These are phyloP conservation scores for Coemansia sp. DNA, from an alignment of 192 early-diverging fungal genomes.

Conservation along the genomic window DNA sequence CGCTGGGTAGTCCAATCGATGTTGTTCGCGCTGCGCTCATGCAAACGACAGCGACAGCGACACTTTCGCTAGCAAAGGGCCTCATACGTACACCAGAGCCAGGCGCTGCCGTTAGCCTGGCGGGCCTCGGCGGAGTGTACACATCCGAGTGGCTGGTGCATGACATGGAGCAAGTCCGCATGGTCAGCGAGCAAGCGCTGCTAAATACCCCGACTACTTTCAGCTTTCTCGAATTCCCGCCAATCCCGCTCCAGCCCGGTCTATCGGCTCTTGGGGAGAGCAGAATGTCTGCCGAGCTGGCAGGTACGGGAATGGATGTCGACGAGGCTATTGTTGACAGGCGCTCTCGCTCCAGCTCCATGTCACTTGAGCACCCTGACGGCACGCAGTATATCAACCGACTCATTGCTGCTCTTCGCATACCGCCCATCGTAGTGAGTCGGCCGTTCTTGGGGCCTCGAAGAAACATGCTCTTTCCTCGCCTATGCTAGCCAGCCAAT, in stretches of 20 bases:
- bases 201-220: background rate
- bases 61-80: background rate
- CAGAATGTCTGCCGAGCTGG: slow-evolving; percentile 2
- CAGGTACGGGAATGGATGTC: slow-evolving; percentile 30
- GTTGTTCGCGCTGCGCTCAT: background rate
- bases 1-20: background rate
- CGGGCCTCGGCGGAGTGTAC: slow-evolving; percentile 36
- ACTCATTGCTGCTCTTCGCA: slow-evolving; percentile 35
- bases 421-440: slow-evolving; percentile 44
- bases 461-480: slow-evolving; percentile 37
- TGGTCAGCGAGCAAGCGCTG: slow-evolving; percentile 21
- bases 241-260: background rate
- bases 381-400: slow-evolving; percentile 18
- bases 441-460: slow-evolving; percentile 43
- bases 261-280: background rate
- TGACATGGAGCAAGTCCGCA: slow-evolving; percentile 9
- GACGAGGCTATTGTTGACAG: slow-evolving; percentile 22
- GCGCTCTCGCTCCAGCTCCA: slow-evolving; percentile 35
- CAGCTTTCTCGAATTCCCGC: background rate
- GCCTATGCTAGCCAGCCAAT: slow-evolving; percentile 15
- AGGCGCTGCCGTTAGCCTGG: background rate
- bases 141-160: slow-evolving; percentile 20
- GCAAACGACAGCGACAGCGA: background rate
- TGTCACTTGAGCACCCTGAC: slow-evolving; percentile 14
- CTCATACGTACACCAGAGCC: slow-evolving; percentile 3